These are phyloP conservation scores for Pelargonium cotyledonis DNA, from an alignment of 441 rosid species.

Conservation along the genomic window DNA sequence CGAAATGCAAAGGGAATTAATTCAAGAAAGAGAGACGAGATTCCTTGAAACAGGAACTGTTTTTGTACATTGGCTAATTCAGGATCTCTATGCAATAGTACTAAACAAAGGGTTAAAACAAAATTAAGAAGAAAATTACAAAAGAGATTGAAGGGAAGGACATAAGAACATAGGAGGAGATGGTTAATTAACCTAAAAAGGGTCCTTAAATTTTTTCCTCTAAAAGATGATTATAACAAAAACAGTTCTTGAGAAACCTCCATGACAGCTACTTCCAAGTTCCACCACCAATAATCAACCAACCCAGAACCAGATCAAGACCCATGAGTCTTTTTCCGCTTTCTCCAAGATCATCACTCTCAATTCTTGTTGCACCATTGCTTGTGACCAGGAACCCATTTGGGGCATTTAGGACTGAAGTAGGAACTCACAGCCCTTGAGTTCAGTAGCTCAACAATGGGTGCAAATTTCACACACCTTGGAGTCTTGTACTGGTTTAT, in stretches of 20 bases:
- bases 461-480: conserved; percentile 26
- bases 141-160: not conserved
- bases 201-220: not conserved
- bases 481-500: conserved; percentile 29
- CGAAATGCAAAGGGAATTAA: not conserved
- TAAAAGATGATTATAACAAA: not conserved
- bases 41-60: conserved; percentile 11
- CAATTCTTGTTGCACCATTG: conserved; percentile 22
- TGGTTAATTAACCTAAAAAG: conserved; percentile 14
- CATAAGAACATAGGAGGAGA: not conserved
- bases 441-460: conserved; percentile 23
- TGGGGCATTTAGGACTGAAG: conserved; percentile 27
- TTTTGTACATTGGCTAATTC: conserved; percentile 22
- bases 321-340: not conserved
- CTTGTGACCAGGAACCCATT: conserved; percentile 27
- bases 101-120: conserved; percentile 1
- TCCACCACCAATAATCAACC: conserved; percentile 2
- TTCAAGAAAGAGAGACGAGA: not conserved
- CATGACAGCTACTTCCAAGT: conserved; percentile 1
- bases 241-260: conserved; percentile 5
- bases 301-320: not conserved
- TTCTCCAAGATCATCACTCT: not conserved
- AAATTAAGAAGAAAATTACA: not conserved
- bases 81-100: conserved; percentile 8
- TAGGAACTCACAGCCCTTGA: conserved; percentile 19